These are phyloP conservation scores for Vanilla planifolia DNA, from an alignment of 106 monocot species.

Conservation along the genomic window DNA sequence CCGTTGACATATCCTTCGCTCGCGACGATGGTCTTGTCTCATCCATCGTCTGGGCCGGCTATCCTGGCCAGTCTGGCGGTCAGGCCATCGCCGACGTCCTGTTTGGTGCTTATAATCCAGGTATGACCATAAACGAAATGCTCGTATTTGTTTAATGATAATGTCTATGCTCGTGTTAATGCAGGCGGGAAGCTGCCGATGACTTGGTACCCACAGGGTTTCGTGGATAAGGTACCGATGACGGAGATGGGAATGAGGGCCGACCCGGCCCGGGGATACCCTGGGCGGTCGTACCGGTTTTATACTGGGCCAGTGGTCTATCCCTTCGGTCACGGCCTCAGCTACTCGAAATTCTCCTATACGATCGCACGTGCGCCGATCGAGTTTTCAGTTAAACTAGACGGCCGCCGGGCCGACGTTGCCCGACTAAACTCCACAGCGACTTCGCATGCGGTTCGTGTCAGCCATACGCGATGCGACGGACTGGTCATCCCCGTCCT, in stretches of 20 bases:
- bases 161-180: too few species aligned
- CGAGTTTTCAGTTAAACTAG: conserved; percentile 23
- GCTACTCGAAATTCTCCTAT: conserved; percentile 60
- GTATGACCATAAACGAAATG: conserved; percentile 25
- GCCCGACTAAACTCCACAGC: neutral
- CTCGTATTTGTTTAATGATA: too few species aligned
- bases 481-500: conserved; percentile 32
- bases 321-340: conserved; percentile 71
- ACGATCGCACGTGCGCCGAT: conserved; percentile 32
- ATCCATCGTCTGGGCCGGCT: conserved; percentile 85
- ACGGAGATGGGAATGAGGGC: conserved; percentile 71
- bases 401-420: conserved; percentile 3
- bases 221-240: conserved; percentile 48
- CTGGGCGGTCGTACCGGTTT: conserved; percentile 79
- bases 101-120: conserved; percentile 72
- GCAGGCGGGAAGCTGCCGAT: conserved; percentile 73
- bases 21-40: conserved; percentile 39
- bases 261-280: conserved; percentile 39
- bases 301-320: conserved; percentile 69
- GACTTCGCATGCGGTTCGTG: conserved; percentile 24
- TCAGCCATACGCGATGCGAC: conserved; percentile 38
- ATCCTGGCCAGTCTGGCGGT: conserved; percentile 79
- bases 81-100: conserved; percentile 66
- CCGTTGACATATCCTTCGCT: conserved; percentile 69
- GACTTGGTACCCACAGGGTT: conserved; percentile 90